A percentile compares a stretch with the other conserved stretches of the same genome.
Evolutionary conservation across 139 green algal genomes (phyloP).

Genomic region (Chlamydomonas schloesseri): DNA sequence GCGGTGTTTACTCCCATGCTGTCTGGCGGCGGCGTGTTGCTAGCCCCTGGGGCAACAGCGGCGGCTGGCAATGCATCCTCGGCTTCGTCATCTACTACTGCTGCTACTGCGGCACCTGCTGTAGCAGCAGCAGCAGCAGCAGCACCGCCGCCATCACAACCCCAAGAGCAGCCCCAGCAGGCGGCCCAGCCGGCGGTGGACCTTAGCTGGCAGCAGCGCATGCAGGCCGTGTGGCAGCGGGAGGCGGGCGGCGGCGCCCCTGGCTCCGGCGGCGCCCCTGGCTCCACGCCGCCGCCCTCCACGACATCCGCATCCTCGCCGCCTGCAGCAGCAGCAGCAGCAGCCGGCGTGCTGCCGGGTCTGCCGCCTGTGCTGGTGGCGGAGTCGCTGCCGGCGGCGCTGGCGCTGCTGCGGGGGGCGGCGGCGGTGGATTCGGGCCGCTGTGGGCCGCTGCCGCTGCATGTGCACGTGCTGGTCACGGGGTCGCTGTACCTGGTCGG

Average conservation of each 20-base stretch:
- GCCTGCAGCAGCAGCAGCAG: not conserved
- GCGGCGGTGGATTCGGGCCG: conserved; percentile 41
- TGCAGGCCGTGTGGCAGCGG: conserved; percentile 19
- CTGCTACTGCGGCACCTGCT: no score
- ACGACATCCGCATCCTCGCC: no score
- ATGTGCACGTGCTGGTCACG: conserved; percentile 92
- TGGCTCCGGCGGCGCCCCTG: no score
- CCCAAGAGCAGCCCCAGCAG: no score
- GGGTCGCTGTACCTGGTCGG: conserved; percentile 96
- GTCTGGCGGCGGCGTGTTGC: conserved; percentile 32
- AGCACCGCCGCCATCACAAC: not conserved
- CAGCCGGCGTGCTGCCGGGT: not conserved
- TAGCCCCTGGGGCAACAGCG: conserved; percentile 72
- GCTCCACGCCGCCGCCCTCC: no score
- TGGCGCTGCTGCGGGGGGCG: conserved; percentile 72
- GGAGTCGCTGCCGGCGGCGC: conserved; percentile 70
- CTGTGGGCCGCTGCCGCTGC: not conserved
- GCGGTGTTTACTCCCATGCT: conserved; percentile 59
- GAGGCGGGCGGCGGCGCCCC: not conserved
- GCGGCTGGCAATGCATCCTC: no score
- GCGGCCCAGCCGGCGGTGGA: not conserved
- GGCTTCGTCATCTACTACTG: no score
- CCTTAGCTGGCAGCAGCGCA: conserved; percentile 45
- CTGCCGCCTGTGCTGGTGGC: conserved; percentile 39
- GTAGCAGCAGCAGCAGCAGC: no score